These are phyloP conservation scores for Aspergillus biplanus DNA, from an alignment of 495 filamentous ascomycete species.

Conservation along the genomic window DNA sequence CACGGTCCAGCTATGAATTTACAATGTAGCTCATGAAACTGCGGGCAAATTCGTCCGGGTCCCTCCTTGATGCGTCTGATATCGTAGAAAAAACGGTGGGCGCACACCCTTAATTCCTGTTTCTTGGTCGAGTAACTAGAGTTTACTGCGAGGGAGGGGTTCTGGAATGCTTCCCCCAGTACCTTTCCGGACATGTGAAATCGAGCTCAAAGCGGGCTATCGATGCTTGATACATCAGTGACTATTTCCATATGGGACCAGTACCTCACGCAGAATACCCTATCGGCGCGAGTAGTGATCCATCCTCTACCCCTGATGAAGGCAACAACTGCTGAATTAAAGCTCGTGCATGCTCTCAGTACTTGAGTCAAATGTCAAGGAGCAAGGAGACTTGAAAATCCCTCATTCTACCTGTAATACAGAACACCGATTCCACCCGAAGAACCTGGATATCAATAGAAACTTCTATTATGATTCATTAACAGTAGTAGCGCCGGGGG, in stretches of 20 bases:
- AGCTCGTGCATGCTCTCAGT: neutral
- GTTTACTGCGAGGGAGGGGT: slow-evolving; percentile 7
- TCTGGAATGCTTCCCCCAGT: slow-evolving; percentile 15
- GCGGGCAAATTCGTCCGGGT: neutral
- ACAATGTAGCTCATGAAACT: neutral
- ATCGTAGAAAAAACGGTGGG: slow-evolving; percentile 13
- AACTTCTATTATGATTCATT: neutral
- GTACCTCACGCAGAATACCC: slow-evolving; percentile 8
- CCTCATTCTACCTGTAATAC: neutral
- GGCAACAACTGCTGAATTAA: slow-evolving; percentile 1
- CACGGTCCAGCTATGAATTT: slow-evolving; percentile 4
- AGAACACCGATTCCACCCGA: slow-evolving; percentile 3
- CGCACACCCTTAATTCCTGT: slow-evolving; percentile 7
- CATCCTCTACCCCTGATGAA: neutral
- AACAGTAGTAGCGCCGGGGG: neutral
- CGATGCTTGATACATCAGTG: slow-evolving; percentile 6
- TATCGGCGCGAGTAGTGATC: slow-evolving; percentile 15
- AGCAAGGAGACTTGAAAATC: neutral
- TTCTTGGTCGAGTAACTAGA: neutral
- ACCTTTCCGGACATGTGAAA: slow-evolving; percentile 24
- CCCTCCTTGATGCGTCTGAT: slow-evolving; percentile 2
- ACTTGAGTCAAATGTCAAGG: neutral
- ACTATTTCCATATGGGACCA: neutral
- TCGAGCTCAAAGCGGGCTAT: slow-evolving; percentile 5
- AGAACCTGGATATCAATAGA: neutral